Evolutionary conservation across 768 basidiomycete genomes (phyloP).

Genomic region (Trametes maxima): DNA sequence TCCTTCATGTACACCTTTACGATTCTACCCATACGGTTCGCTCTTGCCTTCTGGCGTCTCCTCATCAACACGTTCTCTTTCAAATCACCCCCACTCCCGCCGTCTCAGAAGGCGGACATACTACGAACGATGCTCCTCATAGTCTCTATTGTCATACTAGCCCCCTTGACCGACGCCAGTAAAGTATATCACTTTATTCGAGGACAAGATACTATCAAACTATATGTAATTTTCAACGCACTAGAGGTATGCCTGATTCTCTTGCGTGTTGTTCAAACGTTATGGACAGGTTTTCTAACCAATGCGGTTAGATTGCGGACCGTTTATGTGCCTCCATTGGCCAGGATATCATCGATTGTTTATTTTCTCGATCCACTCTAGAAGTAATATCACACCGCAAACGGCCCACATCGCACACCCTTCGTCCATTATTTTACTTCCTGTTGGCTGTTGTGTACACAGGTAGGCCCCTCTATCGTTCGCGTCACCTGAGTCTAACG

Average conservation of each 20-base stretch:
- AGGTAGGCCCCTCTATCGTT: constrained; percentile 48
- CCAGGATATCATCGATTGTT: constrained; percentile 94
- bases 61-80: constrained; percentile 50
- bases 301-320: constrained; percentile 77
- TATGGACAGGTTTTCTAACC: background rate
- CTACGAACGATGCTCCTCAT: constrained; percentile 78
- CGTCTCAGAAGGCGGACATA: constrained; percentile 92
- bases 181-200: constrained; percentile 98
- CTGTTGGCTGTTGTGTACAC: constrained; percentile 79
- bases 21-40: constrained; percentile 88
- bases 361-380: constrained; percentile 92
- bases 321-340: constrained; percentile 94
- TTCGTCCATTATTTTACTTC: constrained; percentile 86
- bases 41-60: constrained; percentile 62
- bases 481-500: background rate
- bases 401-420: constrained; percentile 61
- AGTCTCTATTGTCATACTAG: constrained; percentile 71
- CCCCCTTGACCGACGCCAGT: constrained; percentile 89
- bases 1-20: constrained; percentile 98
- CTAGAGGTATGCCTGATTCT: constrained; percentile 72
- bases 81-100: constrained; percentile 60
- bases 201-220: constrained; percentile 97
- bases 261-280: background rate
- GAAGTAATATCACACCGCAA: constrained; percentile 66
- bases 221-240: constrained; percentile 99